Evolutionary conservation across 495 filamentous ascomycete genomes (phyloP).

Genomic region (Daldinia vernicosa): DNA sequence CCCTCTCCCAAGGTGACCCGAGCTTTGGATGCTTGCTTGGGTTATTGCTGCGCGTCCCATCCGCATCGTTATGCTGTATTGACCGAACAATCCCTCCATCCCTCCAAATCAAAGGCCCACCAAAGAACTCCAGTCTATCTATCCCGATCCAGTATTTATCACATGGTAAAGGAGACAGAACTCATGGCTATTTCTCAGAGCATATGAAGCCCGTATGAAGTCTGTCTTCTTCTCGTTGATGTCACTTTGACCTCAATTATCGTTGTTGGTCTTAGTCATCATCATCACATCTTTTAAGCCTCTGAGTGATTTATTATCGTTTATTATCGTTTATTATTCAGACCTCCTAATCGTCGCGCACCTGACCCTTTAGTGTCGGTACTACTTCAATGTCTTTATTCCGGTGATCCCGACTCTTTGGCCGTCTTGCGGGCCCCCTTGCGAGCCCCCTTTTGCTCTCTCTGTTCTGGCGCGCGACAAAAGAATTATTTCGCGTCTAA

Average conservation of each 20-base stretch:
- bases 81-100: conserved; percentile 23
- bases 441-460: conserved; percentile 26
- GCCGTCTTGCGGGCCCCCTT: conserved; percentile 35
- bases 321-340: neutral
- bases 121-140: conserved; percentile 27
- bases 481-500: conserved; percentile 15
- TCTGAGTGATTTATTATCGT: conserved; percentile 38
- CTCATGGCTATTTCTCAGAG: neutral
- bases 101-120: conserved; percentile 21
- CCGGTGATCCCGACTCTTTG: conserved; percentile 44
- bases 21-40: conserved; percentile 21
- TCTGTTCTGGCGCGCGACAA: conserved; percentile 8
- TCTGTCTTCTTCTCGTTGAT: conserved; percentile 18
- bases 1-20: conserved; percentile 16
- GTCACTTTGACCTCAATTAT: conserved; percentile 30
- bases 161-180: conserved; percentile 28
- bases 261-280: conserved; percentile 39
- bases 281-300: conserved; percentile 29
- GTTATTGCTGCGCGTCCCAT: conserved; percentile 27
- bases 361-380: conserved; percentile 31
- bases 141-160: conserved; percentile 39
- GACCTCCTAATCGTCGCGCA: conserved; percentile 14
- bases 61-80: conserved; percentile 24
- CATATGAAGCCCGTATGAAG: neutral
- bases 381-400: conserved; percentile 41